These are phyloP conservation scores for Teunomyces stri DNA, from an alignment of 805 yeast genomes.

Conservation along the genomic window DNA sequence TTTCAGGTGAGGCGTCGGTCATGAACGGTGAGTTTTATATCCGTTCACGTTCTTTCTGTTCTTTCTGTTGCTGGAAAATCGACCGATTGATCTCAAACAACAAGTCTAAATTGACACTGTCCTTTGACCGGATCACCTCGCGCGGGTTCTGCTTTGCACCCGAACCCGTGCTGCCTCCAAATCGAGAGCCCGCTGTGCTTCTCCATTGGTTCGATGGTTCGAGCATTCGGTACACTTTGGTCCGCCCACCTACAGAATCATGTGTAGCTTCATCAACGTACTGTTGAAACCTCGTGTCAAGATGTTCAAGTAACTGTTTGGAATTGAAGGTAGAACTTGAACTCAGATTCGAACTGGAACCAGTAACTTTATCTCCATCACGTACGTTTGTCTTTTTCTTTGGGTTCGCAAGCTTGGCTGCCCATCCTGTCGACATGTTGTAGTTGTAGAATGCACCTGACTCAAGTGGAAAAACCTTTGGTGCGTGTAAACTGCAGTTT, in stretches of 20 bases:
- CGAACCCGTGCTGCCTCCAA: not conserved
- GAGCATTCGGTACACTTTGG: constrained; percentile 20
- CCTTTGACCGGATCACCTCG: constrained; percentile 8
- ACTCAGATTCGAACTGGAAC: not conserved
- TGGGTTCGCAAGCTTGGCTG: constrained; percentile 11
- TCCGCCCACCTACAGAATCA: constrained; percentile 19
- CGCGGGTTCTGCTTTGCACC: constrained; percentile 1
- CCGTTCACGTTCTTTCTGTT: constrained; percentile 3
- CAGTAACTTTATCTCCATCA: no score
- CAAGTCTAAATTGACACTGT: constrained; percentile 12
- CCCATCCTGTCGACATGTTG: constrained; percentile 17
- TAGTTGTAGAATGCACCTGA: no score
- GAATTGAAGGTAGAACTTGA: constrained; percentile 13
- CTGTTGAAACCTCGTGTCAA: constrained; percentile 14
- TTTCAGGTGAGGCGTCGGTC: not conserved
- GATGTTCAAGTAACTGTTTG: constrained; percentile 18
- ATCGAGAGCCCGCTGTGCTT: constrained; percentile 5
- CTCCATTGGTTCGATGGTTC: constrained; percentile 24
- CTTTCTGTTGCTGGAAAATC: constrained; percentile 14
- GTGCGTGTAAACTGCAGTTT: not conserved
- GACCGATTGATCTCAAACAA: constrained; percentile 19
- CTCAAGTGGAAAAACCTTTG: not conserved
- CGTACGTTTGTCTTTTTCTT: not conserved
- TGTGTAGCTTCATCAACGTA: constrained; percentile 18
- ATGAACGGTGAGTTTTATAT: not conserved